phyloP scores from a whole-genome alignment of 306 rosid genomes.

The Sphenostylis stenocarpa region DNA sequence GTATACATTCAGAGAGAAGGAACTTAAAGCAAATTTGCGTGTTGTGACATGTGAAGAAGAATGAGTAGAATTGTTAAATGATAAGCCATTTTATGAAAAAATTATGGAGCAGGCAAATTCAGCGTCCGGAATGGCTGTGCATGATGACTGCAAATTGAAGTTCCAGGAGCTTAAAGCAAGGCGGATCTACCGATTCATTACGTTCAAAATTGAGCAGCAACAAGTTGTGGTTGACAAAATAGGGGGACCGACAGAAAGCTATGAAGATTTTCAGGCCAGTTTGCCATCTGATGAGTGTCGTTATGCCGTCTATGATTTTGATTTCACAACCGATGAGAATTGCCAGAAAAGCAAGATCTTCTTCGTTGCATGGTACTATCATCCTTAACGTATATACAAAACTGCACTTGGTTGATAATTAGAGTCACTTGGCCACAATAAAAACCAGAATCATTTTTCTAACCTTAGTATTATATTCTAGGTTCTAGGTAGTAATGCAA shows the following conservation, averaged over 20 bases:
- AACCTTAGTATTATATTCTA: not conserved
- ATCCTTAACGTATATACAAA: not conserved
- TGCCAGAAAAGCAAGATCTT: slow-evolving; percentile 95
- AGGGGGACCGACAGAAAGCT: slow-evolving; percentile 54
- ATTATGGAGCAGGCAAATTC: slow-evolving; percentile 68
- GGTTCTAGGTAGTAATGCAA: not conserved
- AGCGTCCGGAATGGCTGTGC: slow-evolving; percentile 88
- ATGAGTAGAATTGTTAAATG: not conserved
- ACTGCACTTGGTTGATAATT: not conserved
- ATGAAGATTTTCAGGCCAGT: slow-evolving; percentile 66
- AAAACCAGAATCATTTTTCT: not conserved
- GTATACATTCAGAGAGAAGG: not conserved
- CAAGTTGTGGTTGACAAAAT: slow-evolving; percentile 68
- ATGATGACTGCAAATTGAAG: slow-evolving; percentile 79
- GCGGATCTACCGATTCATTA: slow-evolving; percentile 72
- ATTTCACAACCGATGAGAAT: slow-evolving; percentile 76
- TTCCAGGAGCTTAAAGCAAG: slow-evolving; percentile 74
- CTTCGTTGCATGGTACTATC: slow-evolving; percentile 76
- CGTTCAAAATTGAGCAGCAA: slow-evolving; percentile 69
- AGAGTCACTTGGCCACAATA: not conserved
- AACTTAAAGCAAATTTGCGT: not conserved
- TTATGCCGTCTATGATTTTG: slow-evolving; percentile 78
- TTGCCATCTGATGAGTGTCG: slow-evolving; percentile 86
- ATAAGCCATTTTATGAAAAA: not conserved
- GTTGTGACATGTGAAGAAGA: not conserved